Conservation (phyloP, 139 green algal species). For the Helicosporidium sp. region DNA sequence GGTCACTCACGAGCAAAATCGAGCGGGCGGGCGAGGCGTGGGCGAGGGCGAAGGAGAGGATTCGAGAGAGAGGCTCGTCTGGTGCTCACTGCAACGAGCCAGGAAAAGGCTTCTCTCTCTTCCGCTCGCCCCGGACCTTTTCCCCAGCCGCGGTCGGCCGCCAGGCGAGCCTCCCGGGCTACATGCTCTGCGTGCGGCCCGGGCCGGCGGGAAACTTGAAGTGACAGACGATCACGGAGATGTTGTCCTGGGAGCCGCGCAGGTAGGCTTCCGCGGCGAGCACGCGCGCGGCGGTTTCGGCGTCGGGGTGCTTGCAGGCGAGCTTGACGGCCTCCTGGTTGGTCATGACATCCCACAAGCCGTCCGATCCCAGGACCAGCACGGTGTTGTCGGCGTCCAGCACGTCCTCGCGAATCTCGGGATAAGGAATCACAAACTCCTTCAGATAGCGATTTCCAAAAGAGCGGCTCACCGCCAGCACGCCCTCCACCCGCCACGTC, state of each 20-base stretch:
- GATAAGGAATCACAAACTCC: slow-evolving; percentile 58
- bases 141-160: no score
- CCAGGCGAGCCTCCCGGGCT: no score
- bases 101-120: no score
- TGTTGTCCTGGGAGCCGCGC: slow-evolving; percentile 29
- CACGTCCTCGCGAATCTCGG: slow-evolving; percentile 51
- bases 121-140: no score
- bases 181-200: no score
- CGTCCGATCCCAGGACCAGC: slow-evolving; percentile 73
- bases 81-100: no score
- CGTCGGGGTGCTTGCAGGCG: neutral
- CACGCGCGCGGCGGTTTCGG: slow-evolving; percentile 38
- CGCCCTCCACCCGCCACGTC: slow-evolving; percentile 82
- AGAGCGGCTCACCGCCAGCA: slow-evolving; percentile 80
- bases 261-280: slow-evolving; percentile 52
- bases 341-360: slow-evolving; percentile 79
- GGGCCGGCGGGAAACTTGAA: no score
- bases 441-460: slow-evolving; percentile 91
- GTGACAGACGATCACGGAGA: neutral
- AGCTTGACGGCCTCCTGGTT: slow-evolving; percentile 56
- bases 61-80: no score
- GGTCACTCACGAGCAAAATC: no score
- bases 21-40: no score
- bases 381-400: slow-evolving; percentile 40
- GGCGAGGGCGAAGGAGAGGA: no score